Evolutionary conservation across 768 basidiomycete genomes (phyloP).

Genomic region (Termitomyces sp.): DNA sequence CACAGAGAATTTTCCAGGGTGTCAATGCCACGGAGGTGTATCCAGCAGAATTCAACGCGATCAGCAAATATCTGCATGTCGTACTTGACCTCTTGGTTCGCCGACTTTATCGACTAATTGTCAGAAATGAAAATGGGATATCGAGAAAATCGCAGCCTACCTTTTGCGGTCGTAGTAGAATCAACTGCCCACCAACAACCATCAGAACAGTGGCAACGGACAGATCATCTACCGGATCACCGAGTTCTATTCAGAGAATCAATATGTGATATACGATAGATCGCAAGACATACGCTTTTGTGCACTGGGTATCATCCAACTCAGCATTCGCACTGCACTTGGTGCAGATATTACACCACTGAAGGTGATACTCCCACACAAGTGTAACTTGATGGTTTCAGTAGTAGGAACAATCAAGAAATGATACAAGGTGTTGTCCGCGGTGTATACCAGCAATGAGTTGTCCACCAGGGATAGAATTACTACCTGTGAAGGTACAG

Average conservation of each 20-base stretch:
- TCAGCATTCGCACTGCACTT: conserved; percentile 78
- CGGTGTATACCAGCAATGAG: conserved; percentile 88
- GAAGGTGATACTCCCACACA: conserved; percentile 95
- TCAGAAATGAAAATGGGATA: neutral
- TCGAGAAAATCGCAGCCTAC: conserved; percentile 26
- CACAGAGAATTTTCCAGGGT: conserved; percentile 95
- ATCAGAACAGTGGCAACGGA: conserved; percentile 93
- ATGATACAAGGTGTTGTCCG: conserved; percentile 90
- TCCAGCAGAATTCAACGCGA: conserved; percentile 98
- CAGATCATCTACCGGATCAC: conserved; percentile 90
- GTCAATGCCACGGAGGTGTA: conserved; percentile 89
- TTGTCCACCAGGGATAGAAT: conserved; percentile 92
- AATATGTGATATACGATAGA: neutral
- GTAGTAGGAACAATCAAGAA: conserved; percentile 84
- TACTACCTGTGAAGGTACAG: conserved; percentile 70
- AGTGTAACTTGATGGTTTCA: conserved; percentile 77
- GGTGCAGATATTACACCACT: conserved; percentile 84
- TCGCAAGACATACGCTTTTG: conserved; percentile 72
- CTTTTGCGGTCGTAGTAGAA: conserved; percentile 85
- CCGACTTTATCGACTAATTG: conserved; percentile 43
- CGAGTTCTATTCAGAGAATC: conserved; percentile 57
- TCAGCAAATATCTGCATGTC: conserved; percentile 97
- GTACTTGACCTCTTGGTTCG: conserved; percentile 86
- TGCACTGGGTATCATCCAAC: conserved; percentile 93
- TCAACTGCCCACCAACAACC: conserved; percentile 88